A percentile compares a stretch with the other conserved stretches of the same genome.
Conservation (phyloP, 1,284 basidiomycete genomes). For the Melampsora americana region DNA sequence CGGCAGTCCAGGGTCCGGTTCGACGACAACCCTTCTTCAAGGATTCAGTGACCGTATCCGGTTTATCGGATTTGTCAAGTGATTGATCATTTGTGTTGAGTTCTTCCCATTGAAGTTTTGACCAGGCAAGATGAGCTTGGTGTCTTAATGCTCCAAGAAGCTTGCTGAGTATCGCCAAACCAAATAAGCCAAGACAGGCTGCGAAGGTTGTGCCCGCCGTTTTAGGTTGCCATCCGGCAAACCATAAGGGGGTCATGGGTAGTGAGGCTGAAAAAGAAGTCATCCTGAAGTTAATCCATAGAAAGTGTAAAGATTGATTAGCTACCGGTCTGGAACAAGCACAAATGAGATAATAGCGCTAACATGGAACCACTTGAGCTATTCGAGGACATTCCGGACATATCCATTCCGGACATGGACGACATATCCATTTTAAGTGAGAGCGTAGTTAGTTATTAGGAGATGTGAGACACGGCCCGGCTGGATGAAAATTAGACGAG, state of each 20-base stretch:
- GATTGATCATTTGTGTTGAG: not conserved
- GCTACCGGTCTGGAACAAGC: no score
- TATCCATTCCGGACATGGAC: not conserved
- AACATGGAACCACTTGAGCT: not conserved
- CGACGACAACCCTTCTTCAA: not conserved
- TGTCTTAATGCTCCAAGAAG: slow-evolving; percentile 29
- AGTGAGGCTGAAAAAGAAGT: slow-evolving; percentile 19
- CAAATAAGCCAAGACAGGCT: slow-evolving; percentile 38
- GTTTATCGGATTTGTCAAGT: slow-evolving; percentile 10
- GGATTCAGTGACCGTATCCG: not conserved
- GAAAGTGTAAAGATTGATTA: no score
- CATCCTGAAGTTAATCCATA: slow-evolving; percentile 8
- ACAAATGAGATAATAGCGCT: not conserved
- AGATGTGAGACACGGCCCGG: not conserved
- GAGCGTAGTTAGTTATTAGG: not conserved
- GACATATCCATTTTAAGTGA: not conserved
- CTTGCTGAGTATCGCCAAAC: slow-evolving; percentile 15
- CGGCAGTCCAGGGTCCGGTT: slow-evolving; percentile 14
- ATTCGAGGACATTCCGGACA: not conserved
- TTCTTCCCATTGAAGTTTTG: slow-evolving; percentile 23
- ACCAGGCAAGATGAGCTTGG: slow-evolving; percentile 35
- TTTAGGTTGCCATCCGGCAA: slow-evolving; percentile 24
- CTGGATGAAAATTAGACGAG: not conserved
- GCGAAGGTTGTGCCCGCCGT: slow-evolving; percentile 20
- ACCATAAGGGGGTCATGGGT: slow-evolving; percentile 35